A percentile compares a stretch with the other conserved stretches of the same genome.
Conservation (phyloP, 768 basidiomycete genomes). For the Auriscalpium vulgare region DNA sequence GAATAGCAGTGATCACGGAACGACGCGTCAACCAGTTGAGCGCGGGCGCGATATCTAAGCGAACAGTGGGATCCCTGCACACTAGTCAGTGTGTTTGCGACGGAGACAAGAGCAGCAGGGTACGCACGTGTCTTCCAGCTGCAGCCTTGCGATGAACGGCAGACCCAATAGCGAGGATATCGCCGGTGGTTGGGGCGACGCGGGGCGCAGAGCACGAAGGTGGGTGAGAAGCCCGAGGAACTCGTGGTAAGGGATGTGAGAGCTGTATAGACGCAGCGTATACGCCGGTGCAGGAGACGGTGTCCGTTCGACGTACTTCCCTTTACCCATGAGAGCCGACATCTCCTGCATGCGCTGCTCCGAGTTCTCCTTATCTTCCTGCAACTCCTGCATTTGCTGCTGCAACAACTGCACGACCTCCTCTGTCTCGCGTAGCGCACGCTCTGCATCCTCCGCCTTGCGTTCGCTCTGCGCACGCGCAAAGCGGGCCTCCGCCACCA, state of each 20-base stretch:
- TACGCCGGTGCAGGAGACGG: slow-evolving; percentile 19
- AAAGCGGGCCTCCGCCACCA: slow-evolving; percentile 93
- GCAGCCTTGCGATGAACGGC: slow-evolving; percentile 70
- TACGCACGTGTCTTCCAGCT: slow-evolving; percentile 81
- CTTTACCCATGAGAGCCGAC: slow-evolving; percentile 50
- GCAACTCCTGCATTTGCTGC: slow-evolving; percentile 70
- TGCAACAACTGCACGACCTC: slow-evolving; percentile 83
- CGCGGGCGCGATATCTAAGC: slow-evolving; percentile 89
- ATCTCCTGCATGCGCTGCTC: slow-evolving; percentile 46
- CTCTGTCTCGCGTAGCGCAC: slow-evolving; percentile 74
- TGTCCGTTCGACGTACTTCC: slow-evolving; percentile 53
- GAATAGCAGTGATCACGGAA: slow-evolving; percentile 75
- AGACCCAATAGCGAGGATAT: slow-evolving; percentile 70
- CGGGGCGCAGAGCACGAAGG: slow-evolving; percentile 59
- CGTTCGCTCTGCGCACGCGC: slow-evolving; percentile 58
- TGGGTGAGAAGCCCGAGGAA: slow-evolving; percentile 73
- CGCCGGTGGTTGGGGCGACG: slow-evolving; percentile 51
- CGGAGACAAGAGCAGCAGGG: slow-evolving; percentile 6
- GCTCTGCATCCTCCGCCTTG: slow-evolving; percentile 70
- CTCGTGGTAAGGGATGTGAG: slow-evolving; percentile 74
- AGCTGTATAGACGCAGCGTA: slow-evolving; percentile 44
- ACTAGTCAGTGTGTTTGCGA: slow-evolving; percentile 10
- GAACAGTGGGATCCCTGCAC: slow-evolving; percentile 79
- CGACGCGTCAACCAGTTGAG: slow-evolving; percentile 91
- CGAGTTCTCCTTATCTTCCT: slow-evolving; percentile 55